A percentile compares a stretch with the other conserved stretches of the same genome.
Conservation (phyloP, 2,329 filamentous ascomycete genomes). For the Ophiostoma piceae region DNA sequence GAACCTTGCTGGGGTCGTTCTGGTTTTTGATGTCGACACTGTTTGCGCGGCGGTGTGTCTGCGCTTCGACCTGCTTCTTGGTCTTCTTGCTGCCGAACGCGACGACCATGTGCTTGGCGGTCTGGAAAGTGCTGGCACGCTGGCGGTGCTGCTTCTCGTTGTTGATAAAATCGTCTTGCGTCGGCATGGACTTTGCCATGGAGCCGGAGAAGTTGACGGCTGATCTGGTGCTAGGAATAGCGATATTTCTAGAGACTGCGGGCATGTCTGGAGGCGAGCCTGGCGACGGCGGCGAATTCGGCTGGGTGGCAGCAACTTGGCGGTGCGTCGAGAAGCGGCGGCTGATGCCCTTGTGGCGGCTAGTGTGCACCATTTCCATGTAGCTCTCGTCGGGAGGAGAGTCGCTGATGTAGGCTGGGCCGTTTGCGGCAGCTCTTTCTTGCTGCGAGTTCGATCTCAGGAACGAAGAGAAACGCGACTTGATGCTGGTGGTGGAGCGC, state of each 20-base stretch:
- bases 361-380: constrained; percentile 26
- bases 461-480: background rate
- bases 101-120: constrained; percentile 45
- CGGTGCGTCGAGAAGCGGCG: constrained; percentile 45
- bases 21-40: constrained; percentile 42
- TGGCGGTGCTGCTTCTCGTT: constrained; percentile 44
- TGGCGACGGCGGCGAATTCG: constrained; percentile 49
- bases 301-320: constrained; percentile 43
- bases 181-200: constrained; percentile 35
- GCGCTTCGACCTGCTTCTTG: constrained; percentile 27
- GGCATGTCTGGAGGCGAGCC: constrained; percentile 41
- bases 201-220: constrained; percentile 24
- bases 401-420: background rate
- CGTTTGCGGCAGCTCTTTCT: constrained; percentile 24
- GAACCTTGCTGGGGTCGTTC: constrained; percentile 28
- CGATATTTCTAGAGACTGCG: constrained; percentile 29
- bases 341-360: constrained; percentile 30
- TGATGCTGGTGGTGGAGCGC: constrained; percentile 6
- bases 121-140: constrained; percentile 38
- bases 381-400: constrained; percentile 32
- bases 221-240: background rate
- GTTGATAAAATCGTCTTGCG: constrained; percentile 42
- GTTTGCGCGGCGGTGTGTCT: constrained; percentile 39
- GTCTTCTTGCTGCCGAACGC: constrained; percentile 23
- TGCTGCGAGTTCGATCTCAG: constrained; percentile 34